These are phyloP conservation scores for Lactarius psammicola DNA, from an alignment of 768 basidiomycete genomes.

Conservation along the genomic window DNA sequence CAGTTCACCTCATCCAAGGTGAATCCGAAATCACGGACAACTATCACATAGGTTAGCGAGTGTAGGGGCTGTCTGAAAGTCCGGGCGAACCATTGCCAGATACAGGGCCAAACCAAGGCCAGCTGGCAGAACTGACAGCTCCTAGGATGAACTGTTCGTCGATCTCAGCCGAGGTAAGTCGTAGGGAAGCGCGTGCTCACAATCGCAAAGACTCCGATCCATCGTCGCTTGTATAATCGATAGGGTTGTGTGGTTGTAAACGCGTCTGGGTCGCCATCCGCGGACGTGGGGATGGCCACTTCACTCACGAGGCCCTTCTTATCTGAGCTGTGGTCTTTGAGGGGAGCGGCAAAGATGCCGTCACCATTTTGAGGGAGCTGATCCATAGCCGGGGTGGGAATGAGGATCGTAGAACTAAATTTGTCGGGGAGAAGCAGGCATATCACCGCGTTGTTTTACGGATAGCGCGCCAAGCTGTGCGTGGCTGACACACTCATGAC, in stretches of 20 bases:
- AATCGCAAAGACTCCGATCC: conserved; percentile 60
- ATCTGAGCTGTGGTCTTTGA: too few relatives aligned
- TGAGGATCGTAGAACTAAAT: neutral
- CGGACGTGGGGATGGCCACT: neutral
- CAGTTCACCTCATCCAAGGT: conserved; percentile 74
- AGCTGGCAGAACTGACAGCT: conserved; percentile 56
- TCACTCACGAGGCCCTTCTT: neutral
- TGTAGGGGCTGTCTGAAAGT: neutral
- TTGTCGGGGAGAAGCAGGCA: neutral
- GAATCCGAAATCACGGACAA: conserved; percentile 61
- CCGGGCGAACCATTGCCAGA: conserved; percentile 55
- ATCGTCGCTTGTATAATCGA: conserved; percentile 68
- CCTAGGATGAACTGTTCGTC: conserved; percentile 57
- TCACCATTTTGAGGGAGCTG: neutral
- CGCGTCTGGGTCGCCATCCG: neutral
- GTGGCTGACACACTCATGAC: neutral
- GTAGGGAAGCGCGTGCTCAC: conserved; percentile 38
- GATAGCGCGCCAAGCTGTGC: too few relatives aligned
- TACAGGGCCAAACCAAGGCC: conserved; percentile 87
- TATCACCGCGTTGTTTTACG: too few relatives aligned
- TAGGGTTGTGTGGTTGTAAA: conserved; percentile 37
- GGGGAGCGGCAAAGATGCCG: neutral
- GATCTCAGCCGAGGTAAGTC: neutral
- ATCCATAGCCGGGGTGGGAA: neutral
- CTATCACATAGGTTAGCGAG: conserved; percentile 36